phyloP scores from a whole-genome alignment of 306 rosid species.

The Acacia crassicarpa region DNA sequence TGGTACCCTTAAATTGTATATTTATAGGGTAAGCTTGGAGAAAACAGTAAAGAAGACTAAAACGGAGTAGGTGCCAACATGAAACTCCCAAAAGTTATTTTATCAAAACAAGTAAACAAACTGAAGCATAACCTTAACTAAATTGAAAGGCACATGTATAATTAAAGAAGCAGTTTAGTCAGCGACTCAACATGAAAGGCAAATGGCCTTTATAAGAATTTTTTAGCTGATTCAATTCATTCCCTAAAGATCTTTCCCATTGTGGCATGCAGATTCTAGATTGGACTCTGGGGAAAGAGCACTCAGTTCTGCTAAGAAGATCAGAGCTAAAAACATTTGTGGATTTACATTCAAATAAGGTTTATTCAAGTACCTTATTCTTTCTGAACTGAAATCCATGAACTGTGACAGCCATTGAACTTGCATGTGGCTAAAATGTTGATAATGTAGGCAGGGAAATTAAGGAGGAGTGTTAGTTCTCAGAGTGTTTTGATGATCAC shows the following conservation, averaged over 20 bases:
- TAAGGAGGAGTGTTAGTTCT: too few relatives aligned
- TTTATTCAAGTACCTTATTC: conserved; percentile 21
- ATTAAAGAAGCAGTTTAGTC: not conserved
- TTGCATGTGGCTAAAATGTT: not conserved
- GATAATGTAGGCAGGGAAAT: conserved; percentile 70
- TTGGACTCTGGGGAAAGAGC: conserved; percentile 68
- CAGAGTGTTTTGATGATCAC: too few relatives aligned
- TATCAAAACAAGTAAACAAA: too few relatives aligned
- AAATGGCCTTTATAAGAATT: not conserved
- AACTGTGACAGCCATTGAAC: not conserved
- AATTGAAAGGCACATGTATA: not conserved
- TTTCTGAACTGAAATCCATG: not conserved
- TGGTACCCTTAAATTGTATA: not conserved
- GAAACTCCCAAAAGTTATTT: not conserved
- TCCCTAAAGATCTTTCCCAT: not conserved
- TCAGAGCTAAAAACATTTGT: conserved; percentile 80
- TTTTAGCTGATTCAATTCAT: not conserved
- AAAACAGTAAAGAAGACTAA: not conserved
- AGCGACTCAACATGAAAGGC: not conserved
- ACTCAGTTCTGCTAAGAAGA: conserved; percentile 64
- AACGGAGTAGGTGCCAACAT: not conserved
- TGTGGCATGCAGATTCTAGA: conserved; percentile 57
- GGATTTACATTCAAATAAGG: conserved; percentile 74
- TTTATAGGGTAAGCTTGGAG: not conserved
- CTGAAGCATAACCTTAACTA: not conserved